Base-by-base conservation (phyloP, 2,329 filamentous ascomycete species). In the Aspergillus neotritici region DNA sequence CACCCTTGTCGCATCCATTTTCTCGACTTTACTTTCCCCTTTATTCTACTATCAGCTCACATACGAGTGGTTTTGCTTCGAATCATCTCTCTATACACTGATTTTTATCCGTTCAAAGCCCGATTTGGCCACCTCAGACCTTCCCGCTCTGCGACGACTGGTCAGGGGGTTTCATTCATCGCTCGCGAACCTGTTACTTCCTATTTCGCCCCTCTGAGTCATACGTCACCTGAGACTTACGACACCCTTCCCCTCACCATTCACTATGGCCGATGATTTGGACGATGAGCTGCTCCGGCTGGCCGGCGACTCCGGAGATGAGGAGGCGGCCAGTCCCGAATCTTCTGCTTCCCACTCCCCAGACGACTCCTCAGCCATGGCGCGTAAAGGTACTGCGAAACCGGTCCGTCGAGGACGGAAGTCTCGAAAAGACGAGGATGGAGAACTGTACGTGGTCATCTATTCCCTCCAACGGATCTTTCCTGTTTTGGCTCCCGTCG, bases 211-310 rank as follows among this genome's bases (percentile, higher is more conserved):
- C 8, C n/a, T 31, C 40, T 34, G 14, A 34, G 32, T 38, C 36
- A 38, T 29, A 43, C 16, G 36, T 14, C 35, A 45, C 41, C 41
- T 47, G 37, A 47, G 31, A 35, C 47, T 37, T 46, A 47, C 43
- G 35, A 42, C 38, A 29, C 37, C 15, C 16, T 15, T 32, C n/a
- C 30, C 32, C 33, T 28, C 44, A 46, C 29, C 25, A 56, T 55
- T 60, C 52, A 76, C 52, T 59, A 94, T 95, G 89, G 85, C 87
- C 44, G 87, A 66, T 46, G 64, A 91, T 62, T 79, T 96, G 54
- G 91, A 97, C 64, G 89, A 91, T 58, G 91, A 96, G 72, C 83
- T 97, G 53, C 84, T 97, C 52, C 90, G 87, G 61, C 82, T 97
- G 53, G 93, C 90, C 42, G 93, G 87, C 55, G 84, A 74, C 56